Conservation (phyloP, 2,329 filamentous ascomycete genomes). For the Botryosphaeria dothidea region DNA sequence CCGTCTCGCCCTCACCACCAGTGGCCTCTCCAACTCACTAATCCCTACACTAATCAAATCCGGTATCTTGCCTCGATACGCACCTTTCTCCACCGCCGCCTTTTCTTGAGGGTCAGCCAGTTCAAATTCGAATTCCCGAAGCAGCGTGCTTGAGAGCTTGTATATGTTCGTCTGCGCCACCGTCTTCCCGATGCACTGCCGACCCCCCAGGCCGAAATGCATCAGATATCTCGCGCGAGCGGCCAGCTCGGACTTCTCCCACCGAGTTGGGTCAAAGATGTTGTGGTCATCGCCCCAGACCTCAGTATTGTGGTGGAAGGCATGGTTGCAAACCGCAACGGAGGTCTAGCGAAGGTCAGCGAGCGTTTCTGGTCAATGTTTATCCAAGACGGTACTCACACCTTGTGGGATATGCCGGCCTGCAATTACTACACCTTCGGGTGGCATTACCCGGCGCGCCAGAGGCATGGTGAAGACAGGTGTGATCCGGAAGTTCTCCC, state of each 20-base stretch:
- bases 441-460: slow-evolving; percentile 29
- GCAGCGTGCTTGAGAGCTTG: slow-evolving; percentile 34
- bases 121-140: slow-evolving; percentile 33
- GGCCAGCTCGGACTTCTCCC: slow-evolving; percentile 21
- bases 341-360: slow-evolving; percentile 26
- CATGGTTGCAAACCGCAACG: slow-evolving; percentile 36
- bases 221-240: slow-evolving; percentile 29
- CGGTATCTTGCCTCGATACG: neutral
- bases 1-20: slow-evolving; percentile 14
- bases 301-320: slow-evolving; percentile 1
- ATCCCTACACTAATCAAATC: neutral
- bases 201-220: slow-evolving; percentile 38
- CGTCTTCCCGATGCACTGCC: slow-evolving; percentile 37
- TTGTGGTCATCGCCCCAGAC: slow-evolving; percentile 28
- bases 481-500: slow-evolving; percentile 37
- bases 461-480: slow-evolving; percentile 39
- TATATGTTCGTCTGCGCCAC: slow-evolving; percentile 38
- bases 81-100: neutral
- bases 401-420: slow-evolving; percentile 29
- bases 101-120: slow-evolving; percentile 27
- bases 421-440: slow-evolving; percentile 28
- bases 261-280: slow-evolving; percentile 33
- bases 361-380: neutral
- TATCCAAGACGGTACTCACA: slow-evolving; percentile 23
- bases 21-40: slow-evolving; percentile 4